These are phyloP conservation scores for Calonectria pseudoreteaudii DNA, from an alignment of 2,329 filamentous ascomycete genomes.

Conservation along the genomic window DNA sequence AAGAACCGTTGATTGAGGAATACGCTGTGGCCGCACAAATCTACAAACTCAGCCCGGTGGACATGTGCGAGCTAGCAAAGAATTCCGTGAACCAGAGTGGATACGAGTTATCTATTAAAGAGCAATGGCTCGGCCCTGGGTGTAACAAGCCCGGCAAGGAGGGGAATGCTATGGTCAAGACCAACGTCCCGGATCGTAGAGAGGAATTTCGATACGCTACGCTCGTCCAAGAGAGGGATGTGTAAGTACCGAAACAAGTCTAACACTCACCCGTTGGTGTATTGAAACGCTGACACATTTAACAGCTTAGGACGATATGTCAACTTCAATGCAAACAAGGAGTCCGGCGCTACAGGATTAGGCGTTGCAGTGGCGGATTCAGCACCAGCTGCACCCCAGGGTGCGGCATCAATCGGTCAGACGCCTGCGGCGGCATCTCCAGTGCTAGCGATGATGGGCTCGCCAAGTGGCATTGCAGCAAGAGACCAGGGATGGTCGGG, in stretches of 20 bases:
- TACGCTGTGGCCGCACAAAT: slow-evolving; percentile 98
- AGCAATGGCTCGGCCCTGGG: slow-evolving; percentile 87
- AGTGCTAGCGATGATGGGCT: slow-evolving; percentile 30
- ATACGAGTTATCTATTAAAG: slow-evolving; percentile 89
- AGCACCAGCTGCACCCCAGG: slow-evolving; percentile 25
- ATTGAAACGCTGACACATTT: slow-evolving; percentile 10
- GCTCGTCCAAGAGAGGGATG: slow-evolving; percentile 81
- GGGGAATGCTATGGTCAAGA: slow-evolving; percentile 95
- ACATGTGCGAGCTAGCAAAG: slow-evolving; percentile 98
- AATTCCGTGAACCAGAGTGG: slow-evolving; percentile 96
- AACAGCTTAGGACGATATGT: slow-evolving; percentile 59
- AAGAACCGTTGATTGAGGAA: slow-evolving; percentile 97
- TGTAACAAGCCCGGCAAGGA: slow-evolving; percentile 82
- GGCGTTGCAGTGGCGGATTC: slow-evolving; percentile 34
- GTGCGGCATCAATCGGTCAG: slow-evolving; percentile 12
- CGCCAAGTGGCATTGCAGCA: slow-evolving; percentile 34
- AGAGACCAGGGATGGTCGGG: slow-evolving; percentile 52
- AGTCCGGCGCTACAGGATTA: slow-evolving; percentile 27
- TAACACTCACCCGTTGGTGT: background rate
- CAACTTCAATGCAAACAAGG: slow-evolving; percentile 46
- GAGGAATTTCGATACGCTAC: slow-evolving; percentile 93
- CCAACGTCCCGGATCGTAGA: slow-evolving; percentile 93
- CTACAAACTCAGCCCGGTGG: slow-evolving; percentile 95
- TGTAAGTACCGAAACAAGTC: slow-evolving; percentile 67
- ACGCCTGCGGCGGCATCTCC: slow-evolving; percentile 24